Conservation (phyloP, 192 early-diverging fungal genomes). For the Coemansia sp. region DNA sequence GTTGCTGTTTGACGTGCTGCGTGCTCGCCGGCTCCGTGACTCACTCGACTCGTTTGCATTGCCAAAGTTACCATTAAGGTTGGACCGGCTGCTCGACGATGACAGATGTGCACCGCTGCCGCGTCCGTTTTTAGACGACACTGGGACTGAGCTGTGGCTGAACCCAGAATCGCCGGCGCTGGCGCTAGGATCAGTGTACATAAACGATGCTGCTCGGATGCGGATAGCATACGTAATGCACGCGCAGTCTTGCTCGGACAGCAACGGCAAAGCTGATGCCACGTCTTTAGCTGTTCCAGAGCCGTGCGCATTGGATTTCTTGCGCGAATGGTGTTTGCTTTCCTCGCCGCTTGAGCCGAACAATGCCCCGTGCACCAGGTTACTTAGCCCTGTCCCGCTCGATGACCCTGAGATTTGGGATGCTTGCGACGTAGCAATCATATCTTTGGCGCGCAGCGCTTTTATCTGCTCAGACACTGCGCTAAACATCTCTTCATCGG, state of each 20-base stretch:
- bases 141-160: constrained; percentile 39
- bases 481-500: constrained; percentile 50
- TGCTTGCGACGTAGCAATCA: constrained; percentile 29
- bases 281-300: constrained; percentile 20
- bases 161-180: neutral
- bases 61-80: constrained; percentile 10
- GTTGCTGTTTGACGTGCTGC: constrained; percentile 43
- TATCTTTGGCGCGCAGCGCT: constrained; percentile 42
- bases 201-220: constrained; percentile 50
- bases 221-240: constrained; percentile 51
- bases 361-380: constrained; percentile 40
- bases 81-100: neutral
- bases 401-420: constrained; percentile 10
- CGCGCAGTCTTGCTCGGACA: constrained; percentile 51
- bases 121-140: constrained; percentile 26
- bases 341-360: constrained; percentile 34
- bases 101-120: constrained; percentile 34
- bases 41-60: constrained; percentile 24
- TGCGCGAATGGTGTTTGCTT: constrained; percentile 39
- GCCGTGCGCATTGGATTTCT: constrained; percentile 33
- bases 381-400: constrained; percentile 27
- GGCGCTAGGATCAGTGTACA: constrained; percentile 38
- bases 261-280: constrained; percentile 7
- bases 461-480: constrained; percentile 43
- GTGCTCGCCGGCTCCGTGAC: constrained; percentile 31